Conservation (phyloP, 768 basidiomycete species). For the Imleria badia region DNA sequence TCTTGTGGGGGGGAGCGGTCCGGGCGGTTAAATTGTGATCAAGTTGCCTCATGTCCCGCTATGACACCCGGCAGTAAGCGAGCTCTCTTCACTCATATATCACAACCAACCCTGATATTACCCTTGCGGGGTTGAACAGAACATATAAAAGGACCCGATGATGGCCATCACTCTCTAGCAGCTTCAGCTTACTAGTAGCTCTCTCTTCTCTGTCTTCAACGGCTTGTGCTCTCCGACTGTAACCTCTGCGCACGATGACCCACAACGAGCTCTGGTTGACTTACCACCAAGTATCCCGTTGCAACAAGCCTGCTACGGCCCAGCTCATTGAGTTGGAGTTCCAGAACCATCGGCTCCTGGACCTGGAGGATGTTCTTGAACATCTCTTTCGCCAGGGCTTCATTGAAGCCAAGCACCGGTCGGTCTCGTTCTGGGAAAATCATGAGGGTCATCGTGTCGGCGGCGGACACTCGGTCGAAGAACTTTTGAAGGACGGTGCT, state of each 20-base stretch:
- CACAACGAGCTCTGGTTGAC: conserved; percentile 47
- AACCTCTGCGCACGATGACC: conserved; percentile 20
- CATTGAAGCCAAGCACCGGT: conserved; percentile 42
- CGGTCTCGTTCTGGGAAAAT: conserved; percentile 46
- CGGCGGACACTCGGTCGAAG: conserved; percentile 36
- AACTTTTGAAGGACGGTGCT: conserved; percentile 35
- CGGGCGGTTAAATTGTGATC: too few species aligned
- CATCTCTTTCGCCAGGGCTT: conserved; percentile 46
- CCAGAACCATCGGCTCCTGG: conserved; percentile 38
- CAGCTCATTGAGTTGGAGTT: conserved; percentile 50
- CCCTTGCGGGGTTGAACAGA: neutral
- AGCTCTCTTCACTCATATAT: conserved; percentile 3
- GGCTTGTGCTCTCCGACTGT: neutral
- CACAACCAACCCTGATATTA: neutral
- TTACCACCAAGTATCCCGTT: conserved; percentile 48
- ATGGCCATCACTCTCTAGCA: neutral
- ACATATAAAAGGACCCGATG: conserved; percentile 9
- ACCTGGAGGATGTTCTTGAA: conserved; percentile 51
- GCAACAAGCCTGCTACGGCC: conserved; percentile 39
- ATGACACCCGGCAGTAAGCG: neutral
- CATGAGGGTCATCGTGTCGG: conserved; percentile 39
- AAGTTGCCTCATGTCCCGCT: neutral
- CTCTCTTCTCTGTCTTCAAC: neutral
- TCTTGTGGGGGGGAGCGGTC: too few species aligned
- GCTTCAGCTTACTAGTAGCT: neutral